Evolutionary conservation across 352 stramenopile genomes (phyloP).

Genomic region (Plasmopara muralis): DNA sequence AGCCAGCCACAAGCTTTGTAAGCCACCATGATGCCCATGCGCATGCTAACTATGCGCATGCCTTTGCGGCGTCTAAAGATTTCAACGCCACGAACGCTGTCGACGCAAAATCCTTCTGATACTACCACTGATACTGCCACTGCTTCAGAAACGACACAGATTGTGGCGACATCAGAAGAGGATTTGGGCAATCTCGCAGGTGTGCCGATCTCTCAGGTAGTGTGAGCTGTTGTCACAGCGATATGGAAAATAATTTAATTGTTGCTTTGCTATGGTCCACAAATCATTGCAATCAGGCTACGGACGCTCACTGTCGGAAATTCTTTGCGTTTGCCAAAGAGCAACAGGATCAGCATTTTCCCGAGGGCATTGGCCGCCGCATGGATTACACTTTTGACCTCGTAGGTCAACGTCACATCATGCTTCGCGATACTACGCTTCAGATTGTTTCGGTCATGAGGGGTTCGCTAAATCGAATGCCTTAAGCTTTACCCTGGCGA

Average conservation of each 20-base stretch:
- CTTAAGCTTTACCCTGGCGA: constrained; percentile 1
- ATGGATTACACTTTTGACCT: constrained; percentile 79
- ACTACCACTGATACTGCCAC: not conserved
- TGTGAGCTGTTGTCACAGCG: not conserved
- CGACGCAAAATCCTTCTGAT: constrained; percentile 21
- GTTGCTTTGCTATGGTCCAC: not conserved
- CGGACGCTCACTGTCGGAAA: constrained; percentile 55
- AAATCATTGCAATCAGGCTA: constrained; percentile 26
- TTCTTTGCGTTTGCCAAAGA: constrained; percentile 78
- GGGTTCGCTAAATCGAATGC: constrained; percentile 17
- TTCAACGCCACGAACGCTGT: constrained; percentile 28
- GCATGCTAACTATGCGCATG: constrained; percentile 37
- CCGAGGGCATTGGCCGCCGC: constrained; percentile 64
- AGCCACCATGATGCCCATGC: constrained; percentile 49
- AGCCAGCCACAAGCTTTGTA: constrained; percentile 16
- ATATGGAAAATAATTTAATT: not conserved
- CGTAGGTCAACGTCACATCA: constrained; percentile 74
- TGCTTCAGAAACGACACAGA: constrained; percentile 9
- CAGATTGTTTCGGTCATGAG: constrained; percentile 72
- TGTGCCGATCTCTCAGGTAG: constrained; percentile 49
- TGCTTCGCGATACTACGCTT: constrained; percentile 74
- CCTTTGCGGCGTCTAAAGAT: constrained; percentile 4
- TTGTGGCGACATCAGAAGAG: constrained; percentile 12
- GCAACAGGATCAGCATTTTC: constrained; percentile 64
- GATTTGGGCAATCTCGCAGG: constrained; percentile 48